A percentile compares a stretch with the other conserved stretches of the same genome.
These are phyloP conservation scores for Zygosaccharomyces sapae DNA, from an alignment of 1,139 yeast species.

Conservation along the genomic window DNA sequence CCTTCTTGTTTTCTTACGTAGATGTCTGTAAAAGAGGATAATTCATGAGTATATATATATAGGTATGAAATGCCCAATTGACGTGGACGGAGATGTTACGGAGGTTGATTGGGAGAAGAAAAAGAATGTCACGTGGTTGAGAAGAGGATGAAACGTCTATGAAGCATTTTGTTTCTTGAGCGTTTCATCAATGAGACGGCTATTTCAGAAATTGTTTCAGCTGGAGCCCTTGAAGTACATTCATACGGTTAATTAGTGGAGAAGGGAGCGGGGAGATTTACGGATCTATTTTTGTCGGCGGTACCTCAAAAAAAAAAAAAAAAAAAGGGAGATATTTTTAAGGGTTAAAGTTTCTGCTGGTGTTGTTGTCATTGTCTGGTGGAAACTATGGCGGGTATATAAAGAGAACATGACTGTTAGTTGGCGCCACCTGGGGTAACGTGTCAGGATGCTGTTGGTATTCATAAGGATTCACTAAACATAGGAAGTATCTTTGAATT, in stretches of 20 bases:
- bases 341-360: neutral
- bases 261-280: neutral
- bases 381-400: neutral
- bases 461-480: no score
- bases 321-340: neutral
- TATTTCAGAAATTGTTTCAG: neutral
- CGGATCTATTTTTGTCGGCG: conserved; percentile 1
- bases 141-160: neutral
- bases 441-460: no score
- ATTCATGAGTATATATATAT: neutral
- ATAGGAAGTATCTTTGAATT: no score
- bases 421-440: no score
- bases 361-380: no score
- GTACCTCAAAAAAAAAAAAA: conserved; percentile 4
- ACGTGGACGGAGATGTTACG: no score
- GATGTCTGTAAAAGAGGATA: neutral
- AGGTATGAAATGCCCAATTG: no score
- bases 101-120: no score
- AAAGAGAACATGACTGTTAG: no score
- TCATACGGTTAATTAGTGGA: neutral
- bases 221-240: neutral
- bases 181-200: neutral
- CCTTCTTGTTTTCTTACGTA: neutral
- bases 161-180: no score
- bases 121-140: no score